These are phyloP conservation scores for Termitomyces sp. DNA, from an alignment of 768 basidiomycete genomes.

Conservation along the genomic window DNA sequence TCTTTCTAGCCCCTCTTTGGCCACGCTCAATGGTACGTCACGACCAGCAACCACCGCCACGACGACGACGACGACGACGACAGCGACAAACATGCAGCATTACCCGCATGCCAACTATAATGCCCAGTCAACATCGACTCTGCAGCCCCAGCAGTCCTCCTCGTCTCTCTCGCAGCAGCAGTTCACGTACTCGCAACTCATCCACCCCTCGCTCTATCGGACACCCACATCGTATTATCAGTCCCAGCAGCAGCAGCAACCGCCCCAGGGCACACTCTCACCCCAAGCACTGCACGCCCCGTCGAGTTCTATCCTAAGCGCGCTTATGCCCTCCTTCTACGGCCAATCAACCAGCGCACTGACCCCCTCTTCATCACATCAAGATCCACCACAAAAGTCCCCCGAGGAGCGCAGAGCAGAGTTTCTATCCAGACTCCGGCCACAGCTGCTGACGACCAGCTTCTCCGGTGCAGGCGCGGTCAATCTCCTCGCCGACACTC, in stretches of 20 bases:
- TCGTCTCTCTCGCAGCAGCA: constrained; percentile 31
- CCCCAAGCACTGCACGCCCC: constrained; percentile 69
- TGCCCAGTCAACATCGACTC: constrained; percentile 23
- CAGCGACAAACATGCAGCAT: constrained; percentile 27
- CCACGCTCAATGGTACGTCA: constrained; percentile 47
- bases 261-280: constrained; percentile 61
- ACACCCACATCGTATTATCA: constrained; percentile 24
- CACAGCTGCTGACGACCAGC: constrained; percentile 52
- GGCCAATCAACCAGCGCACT: constrained; percentile 2
- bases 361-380: constrained; percentile 11
- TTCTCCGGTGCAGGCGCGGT: constrained; percentile 75
- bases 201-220: constrained; percentile 23
- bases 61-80: constrained; percentile 6
- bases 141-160: constrained; percentile 33
- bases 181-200: constrained; percentile 45
- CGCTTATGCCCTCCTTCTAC: constrained; percentile 33
- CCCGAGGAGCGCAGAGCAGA: constrained; percentile 54
- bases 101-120: constrained; percentile 43
- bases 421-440: constrained; percentile 50
- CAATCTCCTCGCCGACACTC: constrained; percentile 50
- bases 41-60: neutral
- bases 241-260: constrained; percentile 30
- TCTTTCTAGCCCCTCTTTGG: constrained; percentile 51
- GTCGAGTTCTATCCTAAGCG: constrained; percentile 41
- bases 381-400: constrained; percentile 27